A percentile compares a stretch with the other conserved stretches of the same genome.
Evolutionary conservation across 2,329 filamentous ascomycete genomes (phyloP).

Genomic region (Arthrobotrys megalospora): DNA sequence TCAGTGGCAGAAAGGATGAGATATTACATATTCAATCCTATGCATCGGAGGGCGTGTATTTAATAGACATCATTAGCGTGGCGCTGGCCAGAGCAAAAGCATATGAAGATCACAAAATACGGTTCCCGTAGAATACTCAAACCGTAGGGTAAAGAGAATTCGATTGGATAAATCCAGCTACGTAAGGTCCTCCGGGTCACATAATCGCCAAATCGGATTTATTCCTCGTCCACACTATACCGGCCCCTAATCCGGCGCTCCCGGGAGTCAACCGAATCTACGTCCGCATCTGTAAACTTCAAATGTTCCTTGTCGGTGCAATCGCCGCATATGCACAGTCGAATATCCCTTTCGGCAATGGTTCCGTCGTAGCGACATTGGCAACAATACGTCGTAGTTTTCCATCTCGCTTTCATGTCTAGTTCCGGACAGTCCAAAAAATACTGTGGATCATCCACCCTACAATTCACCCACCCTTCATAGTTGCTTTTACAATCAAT

Average conservation of each 20-base stretch:
- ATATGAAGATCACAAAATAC: not conserved
- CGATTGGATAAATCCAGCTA: no score
- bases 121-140: not conserved
- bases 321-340: not conserved
- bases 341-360: not conserved
- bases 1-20: constrained; percentile 51
- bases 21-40: not conserved
- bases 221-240: no score
- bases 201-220: no score
- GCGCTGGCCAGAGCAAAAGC: constrained; percentile 7
- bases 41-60: constrained; percentile 1
- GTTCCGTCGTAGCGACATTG: not conserved
- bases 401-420: not conserved
- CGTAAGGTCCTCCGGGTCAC: no score
- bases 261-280: no score
- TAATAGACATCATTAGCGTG: constrained; percentile 23
- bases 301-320: no score
- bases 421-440: not conserved
- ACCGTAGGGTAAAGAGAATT: not conserved
- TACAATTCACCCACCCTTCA: not conserved
- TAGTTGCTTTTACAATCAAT: not conserved
- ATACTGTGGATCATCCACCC: not conserved
- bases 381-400: not conserved
- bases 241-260: no score
- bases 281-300: no score